These are phyloP conservation scores for Striga hermonthica DNA, from an alignment of 305 asterid genomes.

Conservation along the genomic window DNA sequence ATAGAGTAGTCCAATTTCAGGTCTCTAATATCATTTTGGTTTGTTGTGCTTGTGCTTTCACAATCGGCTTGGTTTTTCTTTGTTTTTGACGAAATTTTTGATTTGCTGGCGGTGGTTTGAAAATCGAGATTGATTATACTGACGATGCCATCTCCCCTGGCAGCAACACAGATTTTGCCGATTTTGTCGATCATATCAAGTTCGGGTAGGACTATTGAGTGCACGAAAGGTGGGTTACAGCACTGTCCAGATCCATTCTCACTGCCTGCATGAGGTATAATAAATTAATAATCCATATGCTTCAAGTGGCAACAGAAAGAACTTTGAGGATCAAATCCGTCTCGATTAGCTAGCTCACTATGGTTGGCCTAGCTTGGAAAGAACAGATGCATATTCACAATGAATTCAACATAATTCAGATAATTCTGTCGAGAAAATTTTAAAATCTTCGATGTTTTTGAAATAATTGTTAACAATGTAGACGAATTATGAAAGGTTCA, in stretches of 20 bases:
- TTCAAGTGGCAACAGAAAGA: not conserved
- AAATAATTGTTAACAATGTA: not conserved
- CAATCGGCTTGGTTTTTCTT: conserved; percentile 42
- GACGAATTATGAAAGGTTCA: too few relatives aligned
- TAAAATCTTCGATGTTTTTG: not conserved
- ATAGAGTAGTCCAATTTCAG: conserved; percentile 61
- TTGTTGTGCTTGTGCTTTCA: conserved; percentile 23
- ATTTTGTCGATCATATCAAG: conserved; percentile 60
- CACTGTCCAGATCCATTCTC: conserved; percentile 58
- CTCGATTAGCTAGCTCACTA: not conserved
- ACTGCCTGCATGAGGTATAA: conserved; percentile 40
- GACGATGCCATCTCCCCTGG: conserved; percentile 88
- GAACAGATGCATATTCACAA: not conserved
- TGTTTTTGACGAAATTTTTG: conserved; percentile 46
- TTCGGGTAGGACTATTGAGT: conserved; percentile 75
- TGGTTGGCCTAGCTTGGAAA: not conserved
- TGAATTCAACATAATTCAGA: not conserved
- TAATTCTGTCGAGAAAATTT: not conserved
- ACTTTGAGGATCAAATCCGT: not conserved
- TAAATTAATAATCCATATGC: not conserved
- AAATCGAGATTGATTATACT: conserved; percentile 59
- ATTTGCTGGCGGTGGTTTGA: conserved; percentile 47
- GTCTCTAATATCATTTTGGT: conserved; percentile 34
- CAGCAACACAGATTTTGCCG: conserved; percentile 81
- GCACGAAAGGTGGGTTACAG: conserved; percentile 83